These are phyloP conservation scores for Penicillium concentricum DNA, from an alignment of 2,329 filamentous ascomycete genomes.

Conservation along the genomic window DNA sequence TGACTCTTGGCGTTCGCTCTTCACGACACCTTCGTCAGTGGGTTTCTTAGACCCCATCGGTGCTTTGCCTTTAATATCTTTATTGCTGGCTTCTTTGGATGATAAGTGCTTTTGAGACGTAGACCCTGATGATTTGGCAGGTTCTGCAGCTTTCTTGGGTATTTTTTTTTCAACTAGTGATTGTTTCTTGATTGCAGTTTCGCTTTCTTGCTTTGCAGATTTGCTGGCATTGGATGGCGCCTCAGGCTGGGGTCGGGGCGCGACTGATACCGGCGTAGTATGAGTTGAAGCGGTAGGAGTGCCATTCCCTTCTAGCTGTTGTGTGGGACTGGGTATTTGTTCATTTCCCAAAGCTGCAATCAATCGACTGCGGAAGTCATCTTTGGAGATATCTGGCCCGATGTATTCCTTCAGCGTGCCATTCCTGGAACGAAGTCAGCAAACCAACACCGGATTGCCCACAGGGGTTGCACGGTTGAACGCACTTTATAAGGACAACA, in stretches of 20 bases:
- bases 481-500: conserved; percentile 72
- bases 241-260: conserved; percentile 14
- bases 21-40: conserved; percentile 1
- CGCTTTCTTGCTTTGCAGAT: conserved; percentile 1
- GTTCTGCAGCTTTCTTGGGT: conserved; percentile 18
- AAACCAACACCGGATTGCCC: neutral
- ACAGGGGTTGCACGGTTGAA: neutral
- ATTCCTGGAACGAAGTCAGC: conserved; percentile 52
- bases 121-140: conserved; percentile 45
- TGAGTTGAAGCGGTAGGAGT: conserved; percentile 3
- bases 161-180: neutral
- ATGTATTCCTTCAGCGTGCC: conserved; percentile 77
- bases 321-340: neutral
- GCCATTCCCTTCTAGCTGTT: conserved; percentile 4
- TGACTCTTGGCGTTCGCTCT: conserved; percentile 11
- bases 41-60: conserved; percentile 12
- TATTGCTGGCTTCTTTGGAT: conserved; percentile 62
- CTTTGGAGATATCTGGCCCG: conserved; percentile 60
- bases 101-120: conserved; percentile 60
- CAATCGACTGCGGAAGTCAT: conserved; percentile 64
- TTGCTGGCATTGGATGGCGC: neutral
- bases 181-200: neutral
- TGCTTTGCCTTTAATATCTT: conserved; percentile 45
- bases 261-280: conserved; percentile 10
- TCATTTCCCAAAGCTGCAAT: conserved; percentile 41